A percentile compares a stretch with the other conserved stretches of the same genome.
Conservation (phyloP, 2,329 filamentous ascomycete species). For the Penicillium crustosum region DNA sequence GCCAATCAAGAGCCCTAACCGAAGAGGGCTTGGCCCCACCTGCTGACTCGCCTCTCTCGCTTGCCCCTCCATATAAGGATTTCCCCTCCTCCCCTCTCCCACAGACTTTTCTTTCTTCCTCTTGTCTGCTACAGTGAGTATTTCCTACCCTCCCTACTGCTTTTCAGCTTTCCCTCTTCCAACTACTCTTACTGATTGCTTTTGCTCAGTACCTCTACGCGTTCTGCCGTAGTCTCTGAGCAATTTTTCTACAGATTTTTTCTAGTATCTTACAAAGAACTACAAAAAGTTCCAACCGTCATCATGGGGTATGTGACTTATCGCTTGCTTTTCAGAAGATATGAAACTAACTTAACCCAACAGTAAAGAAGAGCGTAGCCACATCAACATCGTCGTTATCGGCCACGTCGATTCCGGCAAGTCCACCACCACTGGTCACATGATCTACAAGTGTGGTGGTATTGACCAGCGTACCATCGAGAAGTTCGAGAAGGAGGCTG, state of each 20-base stretch:
- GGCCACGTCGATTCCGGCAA: constrained; percentile 99
- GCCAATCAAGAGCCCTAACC: constrained; percentile 29
- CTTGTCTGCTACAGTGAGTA: constrained; percentile 50
- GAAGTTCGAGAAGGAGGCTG: constrained; percentile 99
- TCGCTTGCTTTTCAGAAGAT: too few species aligned
- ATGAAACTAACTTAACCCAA: not conserved
- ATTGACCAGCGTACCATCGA: constrained; percentile 99
- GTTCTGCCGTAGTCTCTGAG: constrained; percentile 53
- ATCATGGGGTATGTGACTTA: constrained; percentile 60
- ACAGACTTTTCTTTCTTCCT: constrained; percentile 42
- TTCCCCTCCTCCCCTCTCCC: constrained; percentile 45
- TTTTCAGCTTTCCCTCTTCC: constrained; percentile 21
- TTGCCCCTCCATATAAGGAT: constrained; percentile 51
- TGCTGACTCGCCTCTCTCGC: constrained; percentile 40
- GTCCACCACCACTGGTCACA: constrained; percentile 91
- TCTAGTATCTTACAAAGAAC: constrained; percentile 51
- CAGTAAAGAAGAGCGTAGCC: constrained; percentile 93
- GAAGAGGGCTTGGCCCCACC: constrained; percentile 38
- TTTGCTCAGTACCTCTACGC: constrained; percentile 52
- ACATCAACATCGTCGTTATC: constrained; percentile 98
- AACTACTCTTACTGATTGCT: constrained; percentile 24
- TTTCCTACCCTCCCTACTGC: constrained; percentile 34
- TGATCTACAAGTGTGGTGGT: constrained; percentile 99
- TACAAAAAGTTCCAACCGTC: constrained; percentile 51
- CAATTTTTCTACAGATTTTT: constrained; percentile 41